These are phyloP conservation scores for Bipolaris sorokiniana DNA, from an alignment of 2,329 filamentous ascomycete species.

Conservation along the genomic window DNA sequence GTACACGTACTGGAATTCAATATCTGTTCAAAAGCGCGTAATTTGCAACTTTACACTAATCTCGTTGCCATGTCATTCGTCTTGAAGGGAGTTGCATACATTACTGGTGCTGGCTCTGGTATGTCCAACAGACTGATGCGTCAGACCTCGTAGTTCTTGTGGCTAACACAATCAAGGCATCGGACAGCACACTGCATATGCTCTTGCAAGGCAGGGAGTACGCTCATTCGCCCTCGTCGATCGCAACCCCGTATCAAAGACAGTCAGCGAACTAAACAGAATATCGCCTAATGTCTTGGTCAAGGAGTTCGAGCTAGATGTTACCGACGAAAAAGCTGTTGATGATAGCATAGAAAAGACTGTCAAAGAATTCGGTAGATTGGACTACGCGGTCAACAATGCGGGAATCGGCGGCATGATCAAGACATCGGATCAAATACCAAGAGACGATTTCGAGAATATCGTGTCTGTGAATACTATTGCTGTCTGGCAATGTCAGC, in stretches of 20 bases:
- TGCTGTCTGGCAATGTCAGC: conserved; percentile 64
- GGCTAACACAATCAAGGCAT: conserved; percentile 51
- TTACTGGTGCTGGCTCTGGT: conserved; percentile 58
- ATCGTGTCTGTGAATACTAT: conserved; percentile 62
- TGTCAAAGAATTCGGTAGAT: conserved; percentile 57
- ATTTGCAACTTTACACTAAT: not conserved
- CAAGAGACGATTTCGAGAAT: conserved; percentile 57
- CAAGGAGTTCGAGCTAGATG: conserved; percentile 54
- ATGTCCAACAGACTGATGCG: conserved; percentile 11
- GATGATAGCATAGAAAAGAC: conserved; percentile 52
- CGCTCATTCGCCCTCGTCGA: conserved; percentile 57
- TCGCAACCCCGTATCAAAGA: conserved; percentile 48
- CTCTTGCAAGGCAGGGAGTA: conserved; percentile 58
- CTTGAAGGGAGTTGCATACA: conserved; percentile 56
- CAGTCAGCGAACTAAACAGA: conserved; percentile 45
- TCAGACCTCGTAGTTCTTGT: not conserved
- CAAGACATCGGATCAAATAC: conserved; percentile 54
- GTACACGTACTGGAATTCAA: not conserved
- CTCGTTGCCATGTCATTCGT: conserved; percentile 46
- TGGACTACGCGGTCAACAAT: conserved; percentile 64
- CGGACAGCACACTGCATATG: conserved; percentile 55
- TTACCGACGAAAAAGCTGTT: conserved; percentile 54
- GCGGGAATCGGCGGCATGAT: conserved; percentile 58
- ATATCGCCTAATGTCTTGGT: conserved; percentile 52
- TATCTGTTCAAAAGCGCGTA: not conserved